Evolutionary conservation across 2,329 filamentous ascomycete species (phyloP), one percentile per base, ranked within the genome.

Genomic region (Hypoxylon sp.): DNA sequence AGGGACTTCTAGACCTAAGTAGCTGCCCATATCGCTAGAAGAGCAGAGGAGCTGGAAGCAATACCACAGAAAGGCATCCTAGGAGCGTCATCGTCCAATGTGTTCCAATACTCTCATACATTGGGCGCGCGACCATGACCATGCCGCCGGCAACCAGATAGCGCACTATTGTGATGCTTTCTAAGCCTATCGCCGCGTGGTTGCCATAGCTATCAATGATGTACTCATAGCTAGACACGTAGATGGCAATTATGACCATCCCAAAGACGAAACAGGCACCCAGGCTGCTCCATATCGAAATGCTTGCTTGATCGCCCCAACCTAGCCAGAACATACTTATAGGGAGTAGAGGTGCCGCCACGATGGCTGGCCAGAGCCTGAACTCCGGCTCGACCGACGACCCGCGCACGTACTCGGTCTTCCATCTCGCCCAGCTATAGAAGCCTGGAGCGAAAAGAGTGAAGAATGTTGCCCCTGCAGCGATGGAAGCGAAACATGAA

Each of bases 291-390:
- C 43, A 47, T 4, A 47, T 40, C 9, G 43, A 40, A 38, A 47
- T 32, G 19, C n/a, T 63, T 0, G 65, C 38, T 45, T 73, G 70
- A 25, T 72, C 70, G 0, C 77, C 81, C 81, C 80, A 84, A 0
- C 74, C 81, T 67, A 84, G 78, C 80, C 80, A 84, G 63, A 84
- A 82, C 2, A 84, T 69, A 1, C 70, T 71, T 20, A 81, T 67
- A 0, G 81, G 79, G 66, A 84, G 45, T 9, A 48, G 15, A 5
- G 23, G 27, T 12, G 45, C 45, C n/a, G 45, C 36, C 3, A 41
- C 21, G 16, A 48, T 82, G 2, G 73, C 72, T 37, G 75, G 80
- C 71, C 75, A 82, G 0, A 84, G 67, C 4, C 80, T 71, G 27
- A 79, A 77, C 49, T 84, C 81, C 0, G 80, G 80, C 2, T 75